Evolutionary conservation across 1,284 basidiomycete species (phyloP), one percentile per base, ranked within the genome.

Genomic region (Fomitopsis palustris): DNA sequence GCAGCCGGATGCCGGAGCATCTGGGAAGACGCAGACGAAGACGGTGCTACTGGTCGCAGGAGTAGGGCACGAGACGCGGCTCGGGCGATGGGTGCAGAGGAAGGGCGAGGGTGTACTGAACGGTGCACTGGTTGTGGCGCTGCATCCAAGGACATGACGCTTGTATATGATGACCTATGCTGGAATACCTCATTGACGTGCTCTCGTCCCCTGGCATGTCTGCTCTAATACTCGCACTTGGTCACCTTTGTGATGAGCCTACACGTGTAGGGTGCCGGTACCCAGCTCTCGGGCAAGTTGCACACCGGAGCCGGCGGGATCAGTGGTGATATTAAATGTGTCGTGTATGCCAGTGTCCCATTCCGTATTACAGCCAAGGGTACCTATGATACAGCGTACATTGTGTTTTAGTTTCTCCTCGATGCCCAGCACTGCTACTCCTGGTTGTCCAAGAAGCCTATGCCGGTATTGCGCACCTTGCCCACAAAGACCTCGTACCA

Each of bases 11-110:
- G 37, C 60, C 60, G 45, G 31, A 57, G 58, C 59, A 64, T 43
- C 56, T 23, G 39, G 45, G 43, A 57, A 67, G 45, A 56, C 23
- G 33, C 59, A 49, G 66, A 59, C 49, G 53, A 72, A 76, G 47
- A 72, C 82, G 4, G 72, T 90, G 8, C 63, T 96, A 42, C 72
- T 98, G 43, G 83, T 93, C 6, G 93, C 87, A 4, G 93, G 88
- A 4, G 69, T 96, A 1, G 93, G 91, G 0, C 90, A 95, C 69
- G 96, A 99, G 73, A 93, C 90, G 66, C 83, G 92, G 57, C 74
- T 96, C 29, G 96, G 96, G 8, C 79, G 97, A 60, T 99, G 96
- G 96, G 74, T 94, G 66, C 83, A 79, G 54, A 68, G 91, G 60
- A 91, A 91, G 71, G 84, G 83, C 67, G 78, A 80, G 31, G 85